These are phyloP conservation scores for Nemania serpens DNA, from an alignment of 2,329 filamentous ascomycete species.

Conservation along the genomic window DNA sequence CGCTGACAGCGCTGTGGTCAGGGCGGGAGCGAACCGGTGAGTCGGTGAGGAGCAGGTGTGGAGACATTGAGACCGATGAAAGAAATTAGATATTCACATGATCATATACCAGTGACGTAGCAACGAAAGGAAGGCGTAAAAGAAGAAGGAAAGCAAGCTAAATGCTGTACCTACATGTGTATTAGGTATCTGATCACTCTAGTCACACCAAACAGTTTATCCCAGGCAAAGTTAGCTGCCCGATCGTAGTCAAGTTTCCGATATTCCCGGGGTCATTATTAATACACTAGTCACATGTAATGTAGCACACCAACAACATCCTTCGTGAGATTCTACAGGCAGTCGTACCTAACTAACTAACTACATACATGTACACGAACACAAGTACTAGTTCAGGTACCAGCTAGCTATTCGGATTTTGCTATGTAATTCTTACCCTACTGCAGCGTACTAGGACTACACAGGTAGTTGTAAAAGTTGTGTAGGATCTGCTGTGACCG, in stretches of 20 bases:
- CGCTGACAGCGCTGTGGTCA: neutral
- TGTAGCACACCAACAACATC: no score
- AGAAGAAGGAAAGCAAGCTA: neutral
- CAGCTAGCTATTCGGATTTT: neutral
- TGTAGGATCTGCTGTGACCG: constrained; percentile 3
- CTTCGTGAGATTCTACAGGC: no score
- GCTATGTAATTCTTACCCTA: constrained; percentile 24
- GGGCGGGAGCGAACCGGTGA: neutral
- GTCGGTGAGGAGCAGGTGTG: constrained; percentile 19
- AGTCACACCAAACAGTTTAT: neutral
- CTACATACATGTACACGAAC: no score
- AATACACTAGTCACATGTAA: no score
- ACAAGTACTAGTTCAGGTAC: no score
- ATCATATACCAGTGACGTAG: constrained; percentile 27
- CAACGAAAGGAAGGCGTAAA: neutral
- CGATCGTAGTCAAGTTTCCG: neutral
- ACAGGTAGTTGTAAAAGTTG: neutral
- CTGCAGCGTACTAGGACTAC: neutral
- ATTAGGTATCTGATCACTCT: neutral
- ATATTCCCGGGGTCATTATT: no score
- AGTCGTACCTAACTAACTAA: no score
- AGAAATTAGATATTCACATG: constrained; percentile 25
- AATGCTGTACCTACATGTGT: no score
- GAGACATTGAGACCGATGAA: constrained; percentile 8
- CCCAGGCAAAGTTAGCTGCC: neutral